phyloP scores from a whole-genome alignment of 306 rosid genomes.

The Oxytropis ochrocephala region DNA sequence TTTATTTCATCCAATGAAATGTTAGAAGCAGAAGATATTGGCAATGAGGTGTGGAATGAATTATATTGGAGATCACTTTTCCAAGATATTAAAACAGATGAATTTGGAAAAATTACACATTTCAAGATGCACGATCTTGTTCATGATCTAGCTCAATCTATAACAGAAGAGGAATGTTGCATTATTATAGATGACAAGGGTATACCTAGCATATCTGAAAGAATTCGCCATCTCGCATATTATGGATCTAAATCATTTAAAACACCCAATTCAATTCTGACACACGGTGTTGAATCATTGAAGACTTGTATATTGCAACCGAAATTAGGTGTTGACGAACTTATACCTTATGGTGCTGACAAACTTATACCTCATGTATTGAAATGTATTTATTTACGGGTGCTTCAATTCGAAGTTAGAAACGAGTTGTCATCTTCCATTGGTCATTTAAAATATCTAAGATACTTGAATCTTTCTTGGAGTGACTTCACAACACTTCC shows the following conservation, averaged over 20 bases:
- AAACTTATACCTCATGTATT: not conserved
- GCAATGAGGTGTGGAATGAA: constrained; percentile 9
- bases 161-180: not conserved
- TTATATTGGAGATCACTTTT: constrained; percentile 19
- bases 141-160: constrained; percentile 17
- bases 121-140: constrained; percentile 22
- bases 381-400: not conserved
- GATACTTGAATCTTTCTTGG: not conserved
- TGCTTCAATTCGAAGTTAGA: not conserved
- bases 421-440: not conserved
- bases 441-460: constrained; percentile 7
- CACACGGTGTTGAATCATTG: not conserved
- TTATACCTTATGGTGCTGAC: too few species aligned
- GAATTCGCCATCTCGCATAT: not conserved
- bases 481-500: not conserved
- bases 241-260: rapidly evolving
- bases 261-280: too few species aligned
- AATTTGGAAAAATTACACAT: not conserved
- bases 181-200: too few species aligned
- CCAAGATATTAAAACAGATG: not conserved
- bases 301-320: not conserved
- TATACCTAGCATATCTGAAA: not conserved
- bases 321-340: too few species aligned
- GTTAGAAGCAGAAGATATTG: constrained; percentile 9
- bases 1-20: not conserved